Conservation (phyloP, 768 basidiomycete genomes). For the Amanita muscaria region DNA sequence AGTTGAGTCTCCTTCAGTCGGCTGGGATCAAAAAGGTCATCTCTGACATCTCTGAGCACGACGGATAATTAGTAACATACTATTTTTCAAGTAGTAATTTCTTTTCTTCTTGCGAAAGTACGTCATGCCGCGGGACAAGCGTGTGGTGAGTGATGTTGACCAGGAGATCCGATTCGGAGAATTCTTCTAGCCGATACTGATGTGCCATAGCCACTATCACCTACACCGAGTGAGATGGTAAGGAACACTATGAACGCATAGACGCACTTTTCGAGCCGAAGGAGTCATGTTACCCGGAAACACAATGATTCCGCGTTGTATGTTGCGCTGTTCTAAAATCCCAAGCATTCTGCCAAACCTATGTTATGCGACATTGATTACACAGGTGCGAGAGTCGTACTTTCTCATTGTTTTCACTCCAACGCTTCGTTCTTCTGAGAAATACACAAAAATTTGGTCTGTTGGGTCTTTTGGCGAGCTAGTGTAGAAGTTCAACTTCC, state of each 20-base stretch:
- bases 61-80: slow-evolving; percentile 42
- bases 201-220: slow-evolving; percentile 86
- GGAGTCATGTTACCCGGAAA: slow-evolving; percentile 96
- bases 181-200: slow-evolving; percentile 88
- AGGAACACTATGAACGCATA: background rate
- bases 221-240: slow-evolving; percentile 31
- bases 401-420: slow-evolving; percentile 98
- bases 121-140: slow-evolving; percentile 88
- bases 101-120: slow-evolving; percentile 82
- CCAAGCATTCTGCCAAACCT: slow-evolving; percentile 85
- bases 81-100: slow-evolving; percentile 82
- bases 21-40: slow-evolving; percentile 34
- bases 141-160: slow-evolving; percentile 98
- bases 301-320: slow-evolving; percentile 87
- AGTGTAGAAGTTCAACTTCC: slow-evolving; percentile 85
- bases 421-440: slow-evolving; percentile 92
- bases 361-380: no score
- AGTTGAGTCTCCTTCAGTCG: slow-evolving; percentile 97
- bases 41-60: slow-evolving; percentile 5
- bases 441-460: slow-evolving; percentile 90
- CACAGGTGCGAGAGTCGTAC: no score
- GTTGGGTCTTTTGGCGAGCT: slow-evolving; percentile 53
- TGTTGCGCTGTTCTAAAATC: slow-evolving; percentile 87
- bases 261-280: slow-evolving; percentile 81
- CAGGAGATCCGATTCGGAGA: slow-evolving; percentile 90